A percentile compares a stretch with the other conserved stretches of the same genome.
phyloP scores from a whole-genome alignment of 331 rosid genomes.

The Ulmus americana region DNA sequence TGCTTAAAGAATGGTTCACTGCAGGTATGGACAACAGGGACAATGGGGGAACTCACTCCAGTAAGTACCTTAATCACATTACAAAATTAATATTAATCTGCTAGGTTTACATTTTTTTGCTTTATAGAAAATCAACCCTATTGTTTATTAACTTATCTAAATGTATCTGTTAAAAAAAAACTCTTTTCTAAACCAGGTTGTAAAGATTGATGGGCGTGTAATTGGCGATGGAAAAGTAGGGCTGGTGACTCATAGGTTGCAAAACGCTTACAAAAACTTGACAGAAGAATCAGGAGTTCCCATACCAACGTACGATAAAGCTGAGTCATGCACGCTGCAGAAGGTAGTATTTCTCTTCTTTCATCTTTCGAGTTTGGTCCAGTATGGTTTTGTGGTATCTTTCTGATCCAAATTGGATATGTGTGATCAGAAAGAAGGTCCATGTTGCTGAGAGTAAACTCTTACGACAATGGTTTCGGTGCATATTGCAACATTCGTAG shows the following conservation, averaged over 20 bases:
- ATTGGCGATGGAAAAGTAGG: conserved; percentile 83
- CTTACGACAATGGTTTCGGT: not conserved
- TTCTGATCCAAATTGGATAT: not conserved
- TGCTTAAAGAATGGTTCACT: not conserved
- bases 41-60: conserved; percentile 89
- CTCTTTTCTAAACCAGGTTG: conserved; percentile 37
- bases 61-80: conserved; percentile 34
- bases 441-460: not conserved
- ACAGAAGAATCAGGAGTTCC: conserved; percentile 65
- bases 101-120: no score
- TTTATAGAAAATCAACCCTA: no score
- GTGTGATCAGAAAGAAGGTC: not conserved
- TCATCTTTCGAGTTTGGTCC: not conserved
- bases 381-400: not conserved
- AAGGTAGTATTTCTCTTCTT: conserved; percentile 24
- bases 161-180: no score
- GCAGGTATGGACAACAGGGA: conserved; percentile 90
- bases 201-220: conserved; percentile 78
- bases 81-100: not conserved
- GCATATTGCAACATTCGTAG: not conserved
- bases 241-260: conserved; percentile 59
- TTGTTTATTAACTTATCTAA: no score
- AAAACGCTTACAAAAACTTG: conserved; percentile 57
- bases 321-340: conserved; percentile 8
- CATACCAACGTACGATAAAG: conserved; percentile 42